phyloP scores from a whole-genome alignment of 176 grass and related monocot species.

The Poa annua region DNA sequence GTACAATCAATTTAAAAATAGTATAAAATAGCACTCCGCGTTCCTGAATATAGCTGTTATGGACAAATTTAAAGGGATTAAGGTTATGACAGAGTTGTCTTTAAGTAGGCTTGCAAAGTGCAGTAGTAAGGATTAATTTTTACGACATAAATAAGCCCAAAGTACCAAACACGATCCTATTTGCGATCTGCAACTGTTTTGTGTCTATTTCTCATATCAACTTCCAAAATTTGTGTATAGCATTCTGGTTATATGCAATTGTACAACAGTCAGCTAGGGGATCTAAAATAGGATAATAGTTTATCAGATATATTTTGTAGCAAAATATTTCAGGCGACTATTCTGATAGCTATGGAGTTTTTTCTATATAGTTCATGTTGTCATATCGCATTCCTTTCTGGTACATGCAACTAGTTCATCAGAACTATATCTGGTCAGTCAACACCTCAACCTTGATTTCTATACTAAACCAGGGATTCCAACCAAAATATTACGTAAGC shows the following conservation, averaged over 20 bases:
- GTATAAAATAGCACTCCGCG: neutral
- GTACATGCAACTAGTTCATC: neutral
- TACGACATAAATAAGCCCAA: neutral
- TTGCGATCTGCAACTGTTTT: neutral
- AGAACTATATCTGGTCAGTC: neutral
- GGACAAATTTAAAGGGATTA: neutral
- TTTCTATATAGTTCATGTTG: neutral
- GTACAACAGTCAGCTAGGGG: neutral
- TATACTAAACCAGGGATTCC: neutral
- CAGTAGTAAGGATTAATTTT: neutral
- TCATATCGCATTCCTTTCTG: neutral
- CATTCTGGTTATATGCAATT: neutral
- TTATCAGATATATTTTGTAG: constrained; percentile 1
- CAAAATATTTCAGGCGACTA: neutral
- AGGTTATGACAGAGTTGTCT: neutral
- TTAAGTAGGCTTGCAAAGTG: neutral
- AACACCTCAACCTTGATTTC: neutral
- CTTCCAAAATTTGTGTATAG: neutral
- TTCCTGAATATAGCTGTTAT: neutral
- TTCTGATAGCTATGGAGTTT: neutral
- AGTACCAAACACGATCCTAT: neutral
- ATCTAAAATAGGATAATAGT: neutral
- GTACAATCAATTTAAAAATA: neutral
- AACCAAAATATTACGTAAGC: neutral
- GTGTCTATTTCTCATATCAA: neutral